Percentiles rank a stretch among this genome's conserved stretches.
These are phyloP conservation scores for Trichosporon asahii DNA, from an alignment of 1,284 basidiomycete species.

Conservation along the genomic window DNA sequence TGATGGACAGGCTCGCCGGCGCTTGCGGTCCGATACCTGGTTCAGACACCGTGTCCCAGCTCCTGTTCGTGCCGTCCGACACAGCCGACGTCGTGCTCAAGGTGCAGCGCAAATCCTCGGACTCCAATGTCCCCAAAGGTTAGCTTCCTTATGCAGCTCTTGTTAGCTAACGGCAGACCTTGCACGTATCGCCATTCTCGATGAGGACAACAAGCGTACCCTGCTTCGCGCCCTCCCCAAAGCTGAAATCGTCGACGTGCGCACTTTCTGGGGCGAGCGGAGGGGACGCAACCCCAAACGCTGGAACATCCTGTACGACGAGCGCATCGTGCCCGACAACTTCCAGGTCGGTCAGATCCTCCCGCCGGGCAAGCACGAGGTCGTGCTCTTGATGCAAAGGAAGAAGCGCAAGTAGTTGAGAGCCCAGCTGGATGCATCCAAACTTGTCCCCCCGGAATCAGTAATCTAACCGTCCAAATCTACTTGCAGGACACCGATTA, in stretches of 20 bases:
- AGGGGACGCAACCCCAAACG: not conserved
- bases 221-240: not conserved
- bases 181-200: not conserved
- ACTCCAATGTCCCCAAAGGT: not conserved
- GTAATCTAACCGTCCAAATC: too few species aligned
- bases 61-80: not conserved
- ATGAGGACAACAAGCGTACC: not conserved
- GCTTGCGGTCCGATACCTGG: not conserved
- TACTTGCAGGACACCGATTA: too few species aligned
- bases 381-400: not conserved
- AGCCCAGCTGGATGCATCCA: not conserved
- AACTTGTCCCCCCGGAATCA: too few species aligned
- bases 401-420: not conserved
- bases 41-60: not conserved
- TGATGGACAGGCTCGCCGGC: not conserved
- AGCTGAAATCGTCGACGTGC: not conserved
- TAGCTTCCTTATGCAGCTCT: not conserved
- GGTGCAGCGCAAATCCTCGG: not conserved
- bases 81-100: not conserved
- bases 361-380: not conserved
- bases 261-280: not conserved
- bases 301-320: not conserved
- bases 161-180: not conserved
- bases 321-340: not conserved
- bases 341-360: not conserved